A percentile compares a stretch with the other conserved stretches of the same genome.
Conservation (phyloP, 257 asterid species). For the Marsdenia floribunda region DNA sequence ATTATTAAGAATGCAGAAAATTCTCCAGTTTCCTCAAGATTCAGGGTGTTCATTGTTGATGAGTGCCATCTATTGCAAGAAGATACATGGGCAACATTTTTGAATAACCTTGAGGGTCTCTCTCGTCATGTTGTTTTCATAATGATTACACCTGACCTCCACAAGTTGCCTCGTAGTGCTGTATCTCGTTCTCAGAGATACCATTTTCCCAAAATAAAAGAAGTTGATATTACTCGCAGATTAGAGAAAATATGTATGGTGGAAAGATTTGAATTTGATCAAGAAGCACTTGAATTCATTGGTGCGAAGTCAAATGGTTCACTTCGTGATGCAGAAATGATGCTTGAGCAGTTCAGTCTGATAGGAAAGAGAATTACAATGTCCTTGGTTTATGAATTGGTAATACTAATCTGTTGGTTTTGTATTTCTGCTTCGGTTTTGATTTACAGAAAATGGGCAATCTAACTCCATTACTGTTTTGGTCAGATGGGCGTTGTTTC, state of each 20-base stretch:
- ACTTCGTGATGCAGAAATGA: constrained; percentile 82
- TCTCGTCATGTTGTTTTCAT: constrained; percentile 51
- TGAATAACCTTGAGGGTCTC: constrained; percentile 48
- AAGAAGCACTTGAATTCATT: constrained; percentile 60
- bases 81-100: constrained; percentile 63
- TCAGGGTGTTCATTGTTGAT: constrained; percentile 69
- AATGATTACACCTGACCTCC: constrained; percentile 63
- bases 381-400: constrained; percentile 76
- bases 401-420: constrained; percentile 40
- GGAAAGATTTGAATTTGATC: constrained; percentile 62
- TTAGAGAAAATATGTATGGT: constrained; percentile 49
- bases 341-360: constrained; percentile 90
- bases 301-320: constrained; percentile 78
- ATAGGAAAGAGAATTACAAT: constrained; percentile 70
- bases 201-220: constrained; percentile 56
- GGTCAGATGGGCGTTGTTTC: constrained; percentile 84
- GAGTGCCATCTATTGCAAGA: constrained; percentile 76
- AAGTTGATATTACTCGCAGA: constrained; percentile 38
- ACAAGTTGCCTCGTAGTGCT: constrained; percentile 57
- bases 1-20: constrained; percentile 38
- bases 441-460: background rate
- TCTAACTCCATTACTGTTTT: constrained; percentile 15
- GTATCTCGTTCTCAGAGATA: constrained; percentile 50
- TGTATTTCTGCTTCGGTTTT: background rate
- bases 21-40: constrained; percentile 52